Conservation (phyloP, 805 yeast species). For the Alloascoidea africana region DNA sequence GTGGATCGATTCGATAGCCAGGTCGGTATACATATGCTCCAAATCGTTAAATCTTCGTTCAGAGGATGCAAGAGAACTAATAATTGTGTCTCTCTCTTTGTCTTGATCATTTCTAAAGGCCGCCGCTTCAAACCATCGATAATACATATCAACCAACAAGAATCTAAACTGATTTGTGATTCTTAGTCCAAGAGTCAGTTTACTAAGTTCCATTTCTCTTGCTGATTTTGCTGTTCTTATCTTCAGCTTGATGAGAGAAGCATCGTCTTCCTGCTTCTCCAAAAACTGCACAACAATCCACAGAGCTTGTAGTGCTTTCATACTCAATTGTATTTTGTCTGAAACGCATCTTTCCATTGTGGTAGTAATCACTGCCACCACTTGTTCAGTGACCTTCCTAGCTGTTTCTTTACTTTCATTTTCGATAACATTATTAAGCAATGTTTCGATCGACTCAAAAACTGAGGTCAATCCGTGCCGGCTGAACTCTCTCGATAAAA, state of each 20-base stretch:
- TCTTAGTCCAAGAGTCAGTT: no score
- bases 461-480: slow-evolving; percentile 37
- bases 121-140: background rate
- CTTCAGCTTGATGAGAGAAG: background rate
- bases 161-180: no score
- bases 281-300: slow-evolving; percentile 6
- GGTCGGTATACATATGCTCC: slow-evolving; percentile 8
- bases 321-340: slow-evolving; percentile 12
- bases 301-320: slow-evolving; percentile 3
- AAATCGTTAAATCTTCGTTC: slow-evolving; percentile 4
- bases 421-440: slow-evolving; percentile 18
- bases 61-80: no score
- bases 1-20: slow-evolving; percentile 8
- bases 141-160: background rate
- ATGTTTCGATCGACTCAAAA: slow-evolving; percentile 26
- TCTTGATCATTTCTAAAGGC: background rate
- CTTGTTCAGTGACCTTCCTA: slow-evolving; percentile 15
- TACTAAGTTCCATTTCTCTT: no score
- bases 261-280: slow-evolving; percentile 5
- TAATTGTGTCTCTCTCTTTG: no score
- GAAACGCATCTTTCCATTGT: slow-evolving; percentile 25
- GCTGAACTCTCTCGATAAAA: slow-evolving; percentile 50
- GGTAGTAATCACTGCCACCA: slow-evolving; percentile 34
- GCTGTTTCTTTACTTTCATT: slow-evolving; percentile 12
- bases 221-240: slow-evolving; percentile 1